phyloP scores from a whole-genome alignment of 2,329 filamentous ascomycete genomes.

The Xylaria digitata region DNA sequence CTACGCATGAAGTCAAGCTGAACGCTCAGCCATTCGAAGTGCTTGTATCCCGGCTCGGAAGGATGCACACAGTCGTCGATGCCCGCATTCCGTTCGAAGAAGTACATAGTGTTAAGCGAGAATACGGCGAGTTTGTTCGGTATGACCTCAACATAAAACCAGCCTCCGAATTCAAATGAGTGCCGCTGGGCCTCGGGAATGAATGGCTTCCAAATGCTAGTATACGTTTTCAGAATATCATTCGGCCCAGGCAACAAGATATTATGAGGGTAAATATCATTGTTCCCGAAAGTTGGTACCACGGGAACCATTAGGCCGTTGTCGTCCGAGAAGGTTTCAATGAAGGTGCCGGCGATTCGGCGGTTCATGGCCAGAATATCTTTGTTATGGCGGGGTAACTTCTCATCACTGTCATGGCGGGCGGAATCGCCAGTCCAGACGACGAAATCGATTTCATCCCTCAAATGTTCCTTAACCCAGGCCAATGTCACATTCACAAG shows the following conservation, averaged over 20 bases:
- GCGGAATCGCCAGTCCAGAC: conserved; percentile 94
- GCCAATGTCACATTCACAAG: conserved; percentile 89
- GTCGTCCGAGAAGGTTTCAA: conserved; percentile 73
- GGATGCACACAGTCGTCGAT: conserved; percentile 86
- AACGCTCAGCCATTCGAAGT: conserved; percentile 94
- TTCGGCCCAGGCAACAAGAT: conserved; percentile 90
- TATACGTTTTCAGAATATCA: conserved; percentile 81
- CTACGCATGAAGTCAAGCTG: conserved; percentile 86
- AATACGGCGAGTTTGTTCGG: conserved; percentile 87
- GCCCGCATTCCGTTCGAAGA: conserved; percentile 92
- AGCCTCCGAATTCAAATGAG: conserved; percentile 90
- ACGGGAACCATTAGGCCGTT: conserved; percentile 79
- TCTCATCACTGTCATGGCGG: conserved; percentile 88
- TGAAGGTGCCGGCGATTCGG: conserved; percentile 79
- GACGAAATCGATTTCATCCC: conserved; percentile 86
- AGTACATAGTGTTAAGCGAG: conserved; percentile 96
- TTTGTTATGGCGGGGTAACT: conserved; percentile 76
- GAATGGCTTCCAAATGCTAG: conserved; percentile 83
- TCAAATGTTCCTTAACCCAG: conserved; percentile 85
- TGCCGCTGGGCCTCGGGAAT: conserved; percentile 94
- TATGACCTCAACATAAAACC: conserved; percentile 94
- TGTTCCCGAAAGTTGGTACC: conserved; percentile 93
- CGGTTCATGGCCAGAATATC: conserved; percentile 85
- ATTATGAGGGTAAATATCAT: conserved; percentile 97
- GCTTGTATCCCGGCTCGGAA: conserved; percentile 88